Evolutionary conservation across 2,329 filamentous ascomycete species (phyloP).

Genomic region (Exserohilum turcica): DNA sequence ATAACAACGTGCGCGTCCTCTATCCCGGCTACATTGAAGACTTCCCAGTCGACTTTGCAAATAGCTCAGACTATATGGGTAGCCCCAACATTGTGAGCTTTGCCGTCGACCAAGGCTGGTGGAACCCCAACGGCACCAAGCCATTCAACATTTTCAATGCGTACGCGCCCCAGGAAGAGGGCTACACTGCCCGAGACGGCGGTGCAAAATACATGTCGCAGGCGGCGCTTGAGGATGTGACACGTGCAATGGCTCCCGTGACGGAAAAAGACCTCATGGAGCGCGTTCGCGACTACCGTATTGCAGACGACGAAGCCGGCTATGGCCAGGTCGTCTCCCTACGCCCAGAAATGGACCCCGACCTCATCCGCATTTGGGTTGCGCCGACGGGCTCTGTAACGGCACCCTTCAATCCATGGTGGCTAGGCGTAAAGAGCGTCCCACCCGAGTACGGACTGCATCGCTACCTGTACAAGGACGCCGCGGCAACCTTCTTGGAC

Average conservation of each 20-base stretch:
- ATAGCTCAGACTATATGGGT: conserved; percentile 40
- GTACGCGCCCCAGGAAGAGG: conserved; percentile 36
- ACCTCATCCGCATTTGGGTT: conserved; percentile 43
- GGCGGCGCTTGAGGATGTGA: conserved; percentile 44
- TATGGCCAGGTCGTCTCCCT: conserved; percentile 45
- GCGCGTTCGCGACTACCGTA: conserved; percentile 44
- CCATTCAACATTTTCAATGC: conserved; percentile 47
- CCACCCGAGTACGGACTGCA: conserved; percentile 43
- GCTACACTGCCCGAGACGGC: conserved; percentile 40
- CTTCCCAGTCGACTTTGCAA: conserved; percentile 40
- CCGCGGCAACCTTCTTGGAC: conserved; percentile 41
- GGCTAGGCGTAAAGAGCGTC: conserved; percentile 40
- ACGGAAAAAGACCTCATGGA: conserved; percentile 57
- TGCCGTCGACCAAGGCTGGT: conserved; percentile 45
- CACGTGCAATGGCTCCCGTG: conserved; percentile 53
- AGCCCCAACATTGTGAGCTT: conserved; percentile 44
- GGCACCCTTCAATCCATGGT: conserved; percentile 44
- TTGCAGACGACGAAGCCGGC: conserved; percentile 45
- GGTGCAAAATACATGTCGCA: conserved; percentile 49
- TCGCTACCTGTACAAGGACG: conserved; percentile 44
- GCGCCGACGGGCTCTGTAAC: conserved; percentile 44
- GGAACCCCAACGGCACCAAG: conserved; percentile 36
- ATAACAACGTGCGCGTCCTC: conserved; percentile 39
- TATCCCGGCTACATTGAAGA: conserved; percentile 48
- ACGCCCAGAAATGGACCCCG: conserved; percentile 30